A percentile compares a stretch with the other conserved stretches of the same genome.
Evolutionary conservation across 2,329 filamentous ascomycete genomes (phyloP).

Genomic region (Elsinoe ampelina): DNA sequence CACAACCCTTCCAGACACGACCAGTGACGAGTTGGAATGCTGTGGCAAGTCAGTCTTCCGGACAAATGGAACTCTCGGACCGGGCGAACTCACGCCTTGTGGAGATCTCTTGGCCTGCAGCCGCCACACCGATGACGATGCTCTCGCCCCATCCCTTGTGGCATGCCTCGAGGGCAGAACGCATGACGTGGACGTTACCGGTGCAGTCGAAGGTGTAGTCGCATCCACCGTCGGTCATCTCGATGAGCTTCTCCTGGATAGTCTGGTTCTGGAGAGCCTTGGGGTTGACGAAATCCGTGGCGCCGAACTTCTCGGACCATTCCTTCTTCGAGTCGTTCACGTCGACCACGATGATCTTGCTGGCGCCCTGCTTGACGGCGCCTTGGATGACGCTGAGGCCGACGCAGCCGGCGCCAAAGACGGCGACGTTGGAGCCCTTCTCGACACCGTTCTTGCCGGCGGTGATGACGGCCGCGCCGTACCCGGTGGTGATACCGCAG

Average conservation of each 20-base stretch:
- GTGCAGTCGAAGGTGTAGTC: slow-evolving; percentile 99
- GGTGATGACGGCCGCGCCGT: slow-evolving; percentile 89
- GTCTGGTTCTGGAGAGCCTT: slow-evolving; percentile 56
- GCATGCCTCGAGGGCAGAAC: slow-evolving; percentile 89
- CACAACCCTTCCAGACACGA: slow-evolving; percentile 94
- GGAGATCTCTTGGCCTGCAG: slow-evolving; percentile 88
- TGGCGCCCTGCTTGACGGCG: slow-evolving; percentile 72
- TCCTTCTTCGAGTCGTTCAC: slow-evolving; percentile 85
- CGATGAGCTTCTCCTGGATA: slow-evolving; percentile 84
- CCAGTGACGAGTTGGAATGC: slow-evolving; percentile 98
- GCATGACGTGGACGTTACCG: slow-evolving; percentile 92
- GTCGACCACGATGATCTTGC: slow-evolving; percentile 67
- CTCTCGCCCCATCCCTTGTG: slow-evolving; percentile 99
- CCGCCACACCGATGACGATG: slow-evolving; percentile 95
- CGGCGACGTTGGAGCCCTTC: slow-evolving; percentile 76
- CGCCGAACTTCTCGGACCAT: slow-evolving; percentile 90
- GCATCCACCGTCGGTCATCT: slow-evolving; percentile 96
- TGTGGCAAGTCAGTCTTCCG: slow-evolving; percentile 30
- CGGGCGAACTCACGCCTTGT: slow-evolving; percentile 66
- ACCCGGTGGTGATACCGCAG: slow-evolving; percentile 97
- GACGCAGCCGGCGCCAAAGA: slow-evolving; percentile 95
- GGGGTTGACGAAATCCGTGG: slow-evolving; percentile 95
- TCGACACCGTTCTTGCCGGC: slow-evolving; percentile 63
- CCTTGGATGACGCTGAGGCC: slow-evolving; percentile 93
- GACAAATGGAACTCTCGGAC: background rate